A percentile compares a stretch with the other conserved stretches of the same genome.
Evolutionary conservation across 1,284 basidiomycete species (phyloP).

Genomic region (Thecaphora thlaspeos): DNA sequence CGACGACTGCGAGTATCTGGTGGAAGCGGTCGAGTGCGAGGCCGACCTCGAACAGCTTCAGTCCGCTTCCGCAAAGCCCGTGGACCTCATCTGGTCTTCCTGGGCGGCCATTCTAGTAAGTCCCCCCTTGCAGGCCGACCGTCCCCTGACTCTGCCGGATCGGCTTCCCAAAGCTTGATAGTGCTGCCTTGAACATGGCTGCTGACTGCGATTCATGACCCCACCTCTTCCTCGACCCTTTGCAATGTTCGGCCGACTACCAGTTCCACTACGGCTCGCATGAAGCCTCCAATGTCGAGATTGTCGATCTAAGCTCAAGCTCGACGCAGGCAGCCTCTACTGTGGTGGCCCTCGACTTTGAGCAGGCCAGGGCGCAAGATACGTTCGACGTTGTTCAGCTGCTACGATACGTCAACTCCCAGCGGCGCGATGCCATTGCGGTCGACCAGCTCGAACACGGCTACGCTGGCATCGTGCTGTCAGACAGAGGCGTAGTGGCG

Average conservation of each 20-base stretch:
- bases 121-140: no score
- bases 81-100: conserved; percentile 15
- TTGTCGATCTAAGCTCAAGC: conserved; percentile 5
- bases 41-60: conserved; percentile 1
- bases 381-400: conserved; percentile 8
- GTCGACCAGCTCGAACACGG: conserved; percentile 11
- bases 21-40: conserved; percentile 6
- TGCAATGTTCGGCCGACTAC: neutral
- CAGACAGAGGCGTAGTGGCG: neutral
- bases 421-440: neutral
- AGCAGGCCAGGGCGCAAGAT: conserved; percentile 8
- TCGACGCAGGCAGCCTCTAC: neutral
- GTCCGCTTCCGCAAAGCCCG: neutral
- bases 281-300: conserved; percentile 28
- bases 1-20: conserved; percentile 15
- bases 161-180: no score
- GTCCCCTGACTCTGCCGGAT: no score
- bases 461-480: conserved; percentile 22
- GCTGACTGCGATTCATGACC: no score
- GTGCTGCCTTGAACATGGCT: no score
- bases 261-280: conserved; percentile 25
- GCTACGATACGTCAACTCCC: neutral
- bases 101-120: conserved; percentile 30
- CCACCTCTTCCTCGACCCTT: no score
- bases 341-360: conserved; percentile 29